Evolutionary conservation across 2,329 filamentous ascomycete species (phyloP), one percentile per base, ranked within the genome.

Genomic region (Pyricularia sp.): DNA sequence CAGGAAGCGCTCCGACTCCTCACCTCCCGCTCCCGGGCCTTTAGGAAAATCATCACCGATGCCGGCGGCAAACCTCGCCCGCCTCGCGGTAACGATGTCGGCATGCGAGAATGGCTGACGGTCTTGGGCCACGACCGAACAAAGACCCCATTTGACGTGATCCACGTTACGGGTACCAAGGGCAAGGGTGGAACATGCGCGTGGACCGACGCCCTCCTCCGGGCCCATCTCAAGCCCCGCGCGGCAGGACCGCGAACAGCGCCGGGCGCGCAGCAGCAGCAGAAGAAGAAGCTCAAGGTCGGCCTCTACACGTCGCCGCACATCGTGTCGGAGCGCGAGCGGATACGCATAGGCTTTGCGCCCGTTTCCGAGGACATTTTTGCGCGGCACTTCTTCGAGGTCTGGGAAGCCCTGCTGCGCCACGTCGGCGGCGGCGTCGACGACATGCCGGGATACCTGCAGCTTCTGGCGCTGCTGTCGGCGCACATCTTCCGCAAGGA

Each of bases 81-180:
- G 25, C 31, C 25, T 2, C 31, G 42, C 12, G 17, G 28, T 42
- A 42, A 65, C 66, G 42, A 80, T 78, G 77, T 69, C 73, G 69
- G 75, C 74, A 78, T 69, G 76, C 73, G 59, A 63, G 59, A 63
- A 28, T 63, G 59, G 59, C 59, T 63, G 1, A 28, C 59, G 5
- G 59, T 26, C 14, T 12, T 63, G 1, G 59, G 59, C 59, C 59
- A 63, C 26, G 59, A 30, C 59, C 59, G 28, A 28, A 63, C 25
- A 26, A 28, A 63, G 28, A 28, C 25, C 26, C 59, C 59, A 1
- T 64, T 68, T 12, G 67, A 68, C 59, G 67, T 64, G 31, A 68
- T 68, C 23, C 67, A 68, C 59, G 67, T 64, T 59, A 68, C 67
- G 1, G 67, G 67, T 1, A 68, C 67, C 67, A 64, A 68, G 59